Percentiles rank a stretch among this genome's conserved stretches.
Conservation (phyloP, 2,329 filamentous ascomycete genomes). For the Anthostomella pinea region DNA sequence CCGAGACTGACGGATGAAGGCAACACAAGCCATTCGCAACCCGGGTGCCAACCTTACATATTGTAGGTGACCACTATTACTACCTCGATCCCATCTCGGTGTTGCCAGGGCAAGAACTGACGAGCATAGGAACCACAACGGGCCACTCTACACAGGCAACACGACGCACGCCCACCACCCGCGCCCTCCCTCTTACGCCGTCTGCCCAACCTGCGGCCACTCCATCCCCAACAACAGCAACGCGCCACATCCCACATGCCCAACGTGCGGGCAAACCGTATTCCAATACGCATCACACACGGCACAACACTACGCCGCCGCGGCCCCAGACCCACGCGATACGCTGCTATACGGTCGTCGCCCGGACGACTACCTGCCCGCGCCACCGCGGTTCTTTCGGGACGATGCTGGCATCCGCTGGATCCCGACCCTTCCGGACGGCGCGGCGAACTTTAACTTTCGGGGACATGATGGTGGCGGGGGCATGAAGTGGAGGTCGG, state of each 20-base stretch:
- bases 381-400: constrained; percentile 2
- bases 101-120: neutral
- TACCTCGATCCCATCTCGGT: neutral
- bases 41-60: neutral
- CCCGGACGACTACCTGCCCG: constrained; percentile 5
- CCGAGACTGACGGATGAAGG: neutral
- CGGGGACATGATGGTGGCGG: neutral
- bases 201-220: constrained; percentile 1
- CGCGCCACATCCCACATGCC: neutral
- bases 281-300: too few species aligned
- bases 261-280: too few species aligned
- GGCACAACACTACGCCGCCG: too few species aligned
- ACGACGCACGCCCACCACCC: neutral
- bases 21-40: neutral
- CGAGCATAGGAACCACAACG: constrained; percentile 4
- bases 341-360: constrained; percentile 1
- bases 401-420: constrained; percentile 7
- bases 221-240: neutral
- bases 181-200: neutral
- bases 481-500: neutral
- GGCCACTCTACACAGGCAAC: neutral
- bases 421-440: constrained; percentile 4
- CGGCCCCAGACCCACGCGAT: constrained; percentile 1
- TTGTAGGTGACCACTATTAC: constrained; percentile 1
- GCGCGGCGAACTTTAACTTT: neutral